These are phyloP conservation scores for Citrus sp. DNA, from an alignment of 345 rosid species.

Conservation along the genomic window DNA sequence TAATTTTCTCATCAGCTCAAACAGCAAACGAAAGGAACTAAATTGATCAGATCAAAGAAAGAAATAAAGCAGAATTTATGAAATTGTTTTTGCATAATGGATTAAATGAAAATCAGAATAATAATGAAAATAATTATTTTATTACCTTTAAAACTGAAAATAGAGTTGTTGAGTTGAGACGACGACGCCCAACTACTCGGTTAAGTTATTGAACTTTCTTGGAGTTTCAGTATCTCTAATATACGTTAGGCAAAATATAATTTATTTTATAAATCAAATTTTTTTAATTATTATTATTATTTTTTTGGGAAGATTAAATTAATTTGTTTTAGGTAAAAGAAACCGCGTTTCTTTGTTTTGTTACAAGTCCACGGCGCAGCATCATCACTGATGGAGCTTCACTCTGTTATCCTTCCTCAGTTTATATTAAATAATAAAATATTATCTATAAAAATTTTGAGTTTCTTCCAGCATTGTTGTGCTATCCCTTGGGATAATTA, in stretches of 20 bases:
- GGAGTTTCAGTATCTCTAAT: neutral
- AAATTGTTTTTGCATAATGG: constrained; percentile 1
- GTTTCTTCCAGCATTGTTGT: neutral
- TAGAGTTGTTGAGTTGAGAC: constrained; percentile 11
- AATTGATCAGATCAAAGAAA: constrained; percentile 17
- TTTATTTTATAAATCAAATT: neutral
- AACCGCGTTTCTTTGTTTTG: neutral
- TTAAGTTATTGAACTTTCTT: constrained; percentile 13
- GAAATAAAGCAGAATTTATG: neutral
- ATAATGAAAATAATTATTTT: neutral
- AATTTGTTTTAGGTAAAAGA: neutral
- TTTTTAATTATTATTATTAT: neutral
- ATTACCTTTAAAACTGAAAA: constrained; percentile 13
- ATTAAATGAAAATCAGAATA: constrained; percentile 20
- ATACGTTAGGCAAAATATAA: neutral
- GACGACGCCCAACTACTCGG: constrained; percentile 1
- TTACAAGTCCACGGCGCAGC: neutral
- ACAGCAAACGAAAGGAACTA: neutral
- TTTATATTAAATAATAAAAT: neutral
- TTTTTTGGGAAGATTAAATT: neutral
- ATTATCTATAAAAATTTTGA: neutral
- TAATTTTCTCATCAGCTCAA: neutral
- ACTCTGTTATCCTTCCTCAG: neutral
- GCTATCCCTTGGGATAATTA: no score
- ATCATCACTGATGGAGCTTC: neutral